Conservation (phyloP, 352 stramenopile genomes). For the Blastocystis sp. region DNA sequence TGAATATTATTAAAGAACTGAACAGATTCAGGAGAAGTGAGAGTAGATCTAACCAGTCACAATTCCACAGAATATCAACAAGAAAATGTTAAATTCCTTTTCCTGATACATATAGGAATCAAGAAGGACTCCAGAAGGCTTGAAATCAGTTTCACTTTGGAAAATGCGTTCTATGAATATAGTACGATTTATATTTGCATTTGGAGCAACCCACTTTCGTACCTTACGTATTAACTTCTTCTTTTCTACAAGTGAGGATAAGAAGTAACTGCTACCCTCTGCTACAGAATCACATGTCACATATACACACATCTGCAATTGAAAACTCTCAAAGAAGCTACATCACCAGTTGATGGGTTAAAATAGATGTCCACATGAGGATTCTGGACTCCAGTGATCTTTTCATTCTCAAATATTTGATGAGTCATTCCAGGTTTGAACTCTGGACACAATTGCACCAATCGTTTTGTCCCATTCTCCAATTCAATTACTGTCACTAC, state of each 20-base stretch:
- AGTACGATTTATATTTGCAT: constrained; percentile 8
- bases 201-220: background rate
- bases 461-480: background rate
- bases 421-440: constrained; percentile 49
- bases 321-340: background rate
- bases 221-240: background rate
- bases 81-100: too few species aligned
- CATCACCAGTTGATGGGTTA: constrained; percentile 27
- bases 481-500: constrained; percentile 25
- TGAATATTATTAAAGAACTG: constrained; percentile 29
- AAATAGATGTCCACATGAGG: constrained; percentile 54
- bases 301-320: constrained; percentile 17
- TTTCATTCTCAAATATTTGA: constrained; percentile 42
- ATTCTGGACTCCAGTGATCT: constrained; percentile 14
- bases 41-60: background rate
- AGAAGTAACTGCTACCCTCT: background rate
- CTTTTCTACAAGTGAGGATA: background rate
- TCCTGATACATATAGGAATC: background rate
- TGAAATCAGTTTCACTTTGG: background rate
- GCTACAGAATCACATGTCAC: background rate
- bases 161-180: background rate
- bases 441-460: constrained; percentile 21
- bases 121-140: background rate
- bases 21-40: background rate
- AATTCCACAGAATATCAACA: background rate